Base-by-base conservation (phyloP, 2,329 filamentous ascomycete species). In the Exutisphaerella laricina region DNA sequence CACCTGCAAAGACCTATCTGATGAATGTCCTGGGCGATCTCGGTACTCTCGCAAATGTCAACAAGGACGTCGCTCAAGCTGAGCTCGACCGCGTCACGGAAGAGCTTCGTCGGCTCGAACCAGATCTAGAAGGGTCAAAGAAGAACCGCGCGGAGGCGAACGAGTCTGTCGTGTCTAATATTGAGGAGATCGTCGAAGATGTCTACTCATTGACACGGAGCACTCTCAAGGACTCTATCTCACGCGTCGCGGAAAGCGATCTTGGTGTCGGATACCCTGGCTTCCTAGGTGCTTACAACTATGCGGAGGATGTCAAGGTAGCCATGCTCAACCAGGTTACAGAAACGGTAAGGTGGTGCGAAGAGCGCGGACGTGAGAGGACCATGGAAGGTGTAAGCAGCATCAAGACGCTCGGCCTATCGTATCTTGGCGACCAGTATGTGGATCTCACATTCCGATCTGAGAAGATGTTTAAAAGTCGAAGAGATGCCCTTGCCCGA, bases 1-100 rank as follows among this genome's bases (percentile, higher is more conserved):
- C 92, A 1, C 92, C 92, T 4, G 92, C 92, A 5, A 89, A 88
- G 67, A 97, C 90, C 2, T 98, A 98, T 61, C 78, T 98, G 1
- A 72, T 94, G 57, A 98, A 98, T 64, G 84, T 97, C 18, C 75
- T 98, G 23, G 84, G 87, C 55, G 92, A 98, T 59, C 74, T 98
- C 46, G 74, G 88, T 59, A 82, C 80, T 3, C 73, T 98, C 30
- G 90, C 90, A 4, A 80, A 75, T 0, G 87, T 95, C 56, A 98
- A 98, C 64, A 75, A 82, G 18, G 87, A 95, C 52, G 84, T 96
- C 20, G 88, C 89, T 2, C 80, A 88, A 56, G 77, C 82, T 6
- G 92, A 98, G 65, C 72, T 97, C 9, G 80, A 92, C 45, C 79
- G 89, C 20, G 87, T 97, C 2, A 84, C 78, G 5, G 77, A 77